Base-by-base conservation (phyloP, 495 filamentous ascomycete species). In the Hypoxylon lienhwacheense region DNA sequence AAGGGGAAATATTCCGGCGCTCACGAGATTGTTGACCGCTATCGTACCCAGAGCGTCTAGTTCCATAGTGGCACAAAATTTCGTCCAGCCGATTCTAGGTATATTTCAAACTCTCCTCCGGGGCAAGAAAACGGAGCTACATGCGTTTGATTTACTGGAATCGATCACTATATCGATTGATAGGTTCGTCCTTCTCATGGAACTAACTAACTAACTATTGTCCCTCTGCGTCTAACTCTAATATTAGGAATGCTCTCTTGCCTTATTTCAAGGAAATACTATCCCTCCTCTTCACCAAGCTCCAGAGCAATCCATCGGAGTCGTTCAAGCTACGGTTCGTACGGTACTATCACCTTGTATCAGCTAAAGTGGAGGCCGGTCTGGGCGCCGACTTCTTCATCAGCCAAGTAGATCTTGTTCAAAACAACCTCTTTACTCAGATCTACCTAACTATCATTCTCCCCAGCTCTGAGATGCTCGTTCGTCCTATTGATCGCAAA, bases 341-440 rank as follows among this genome's bases (percentile, higher is more conserved):
- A 22, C 87, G 89, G 25, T 89, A 97, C 75, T 97, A 90, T 69
- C 91, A 97, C 67, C 85, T 97, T 63, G 77, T 97, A 29, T 89
- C 88, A 36, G 85, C 90, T 7, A 81, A 80, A 31, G 78, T 84
- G 14, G 84, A 89, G 63, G 54, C 55, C n/a, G 90, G 90, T 20
- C 81, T 91, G 40, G 91, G 90, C 35, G 81, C 90, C 11, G 95
- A 99, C 69, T 95, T 88, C 70, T 85, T 96, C 72, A 86, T 96
- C 73, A 77, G 74, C 50, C 78, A 87, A 48, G 82, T 86, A 25
- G 91, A 98, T 61, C 74, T 82, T 37, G 80, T 97, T 21, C 92
- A 97, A 69, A 70, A 76, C 26, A 84, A 82, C 29, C 80, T 96
- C 45, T 97, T 96, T 70, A 83, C 81, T 4, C 86, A 84, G 6